Conservation (phyloP, 2,329 filamentous ascomycete species). For the Plenodomus tracheiphilus region DNA sequence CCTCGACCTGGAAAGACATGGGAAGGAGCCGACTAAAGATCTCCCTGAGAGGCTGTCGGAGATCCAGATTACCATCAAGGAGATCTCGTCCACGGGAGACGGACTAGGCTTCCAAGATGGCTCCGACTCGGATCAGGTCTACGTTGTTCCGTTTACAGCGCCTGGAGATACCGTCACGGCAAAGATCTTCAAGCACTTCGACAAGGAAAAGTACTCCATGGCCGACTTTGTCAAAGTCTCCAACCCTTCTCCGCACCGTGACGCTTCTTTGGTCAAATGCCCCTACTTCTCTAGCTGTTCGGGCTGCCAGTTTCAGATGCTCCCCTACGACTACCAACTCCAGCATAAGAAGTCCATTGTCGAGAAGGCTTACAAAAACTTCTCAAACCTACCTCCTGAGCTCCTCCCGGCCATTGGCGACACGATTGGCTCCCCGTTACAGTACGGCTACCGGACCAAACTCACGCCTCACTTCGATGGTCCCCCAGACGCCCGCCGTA, state of each 20-base stretch:
- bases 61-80: slow-evolving; percentile 77
- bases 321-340: slow-evolving; percentile 85
- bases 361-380: slow-evolving; percentile 89
- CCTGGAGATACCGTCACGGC: slow-evolving; percentile 81
- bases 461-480: slow-evolving; percentile 94
- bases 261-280: slow-evolving; percentile 77
- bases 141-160: slow-evolving; percentile 84
- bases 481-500: slow-evolving; percentile 58
- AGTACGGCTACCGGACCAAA: slow-evolving; percentile 95
- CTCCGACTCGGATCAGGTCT: slow-evolving; percentile 67
- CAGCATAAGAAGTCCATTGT: slow-evolving; percentile 82
- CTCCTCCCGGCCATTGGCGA: slow-evolving; percentile 75
- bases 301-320: slow-evolving; percentile 97
- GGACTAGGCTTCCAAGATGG: slow-evolving; percentile 75
- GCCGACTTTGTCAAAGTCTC: slow-evolving; percentile 82
- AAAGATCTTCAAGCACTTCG: slow-evolving; percentile 75
- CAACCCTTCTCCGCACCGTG: slow-evolving; percentile 72
- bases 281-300: slow-evolving; percentile 83
- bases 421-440: slow-evolving; percentile 85
- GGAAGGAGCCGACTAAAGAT: slow-evolving; percentile 10
- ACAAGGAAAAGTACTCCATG: slow-evolving; percentile 67
- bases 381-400: slow-evolving; percentile 77
- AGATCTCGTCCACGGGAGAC: slow-evolving; percentile 89
- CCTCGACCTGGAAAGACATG: slow-evolving; percentile 28
- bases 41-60: slow-evolving; percentile 72